Percentiles rank a stretch among this genome's conserved stretches.
Conservation (phyloP, 805 yeast genomes). For the Candida tallmaniae region DNA sequence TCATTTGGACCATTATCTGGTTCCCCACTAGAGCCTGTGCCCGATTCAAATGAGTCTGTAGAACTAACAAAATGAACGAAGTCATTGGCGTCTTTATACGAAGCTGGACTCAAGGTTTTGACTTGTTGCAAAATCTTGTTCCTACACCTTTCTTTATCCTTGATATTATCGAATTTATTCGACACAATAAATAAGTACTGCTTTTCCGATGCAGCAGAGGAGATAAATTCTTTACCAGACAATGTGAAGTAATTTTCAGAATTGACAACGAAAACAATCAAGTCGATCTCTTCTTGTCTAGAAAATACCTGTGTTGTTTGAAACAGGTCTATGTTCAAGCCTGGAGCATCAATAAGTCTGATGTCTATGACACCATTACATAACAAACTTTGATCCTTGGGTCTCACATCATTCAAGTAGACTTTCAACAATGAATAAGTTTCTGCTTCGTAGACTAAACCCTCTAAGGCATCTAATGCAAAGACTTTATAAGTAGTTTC, state of each 20-base stretch:
- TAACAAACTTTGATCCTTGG: constrained; percentile 63
- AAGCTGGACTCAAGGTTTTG: constrained; percentile 80
- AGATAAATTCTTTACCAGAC: constrained; percentile 89
- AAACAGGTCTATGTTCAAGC: constrained; percentile 85
- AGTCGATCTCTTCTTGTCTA: constrained; percentile 94
- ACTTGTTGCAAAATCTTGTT: constrained; percentile 79
- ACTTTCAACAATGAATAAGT: constrained; percentile 70
- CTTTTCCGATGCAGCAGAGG: constrained; percentile 87
- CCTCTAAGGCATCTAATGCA: constrained; percentile 53
- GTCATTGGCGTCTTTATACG: constrained; percentile 81
- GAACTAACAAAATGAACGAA: constrained; percentile 92
- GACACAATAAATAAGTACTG: constrained; percentile 91
- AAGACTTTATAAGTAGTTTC: constrained; percentile 61
- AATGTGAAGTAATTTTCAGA: constrained; percentile 95
- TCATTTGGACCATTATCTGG: constrained; percentile 24
- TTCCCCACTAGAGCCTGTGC: constrained; percentile 11
- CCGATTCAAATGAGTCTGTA: constrained; percentile 28
- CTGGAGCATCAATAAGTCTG: constrained; percentile 94
- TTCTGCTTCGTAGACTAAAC: constrained; percentile 71
- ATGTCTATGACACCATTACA: constrained; percentile 91
- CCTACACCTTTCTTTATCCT: constrained; percentile 75
- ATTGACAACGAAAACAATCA: constrained; percentile 92
- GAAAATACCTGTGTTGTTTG: constrained; percentile 95
- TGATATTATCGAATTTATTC: constrained; percentile 83
- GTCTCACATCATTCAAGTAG: constrained; percentile 73